Base-by-base conservation (phyloP, 139 green algal species). In the Pseudopediastrum boryanum region DNA sequence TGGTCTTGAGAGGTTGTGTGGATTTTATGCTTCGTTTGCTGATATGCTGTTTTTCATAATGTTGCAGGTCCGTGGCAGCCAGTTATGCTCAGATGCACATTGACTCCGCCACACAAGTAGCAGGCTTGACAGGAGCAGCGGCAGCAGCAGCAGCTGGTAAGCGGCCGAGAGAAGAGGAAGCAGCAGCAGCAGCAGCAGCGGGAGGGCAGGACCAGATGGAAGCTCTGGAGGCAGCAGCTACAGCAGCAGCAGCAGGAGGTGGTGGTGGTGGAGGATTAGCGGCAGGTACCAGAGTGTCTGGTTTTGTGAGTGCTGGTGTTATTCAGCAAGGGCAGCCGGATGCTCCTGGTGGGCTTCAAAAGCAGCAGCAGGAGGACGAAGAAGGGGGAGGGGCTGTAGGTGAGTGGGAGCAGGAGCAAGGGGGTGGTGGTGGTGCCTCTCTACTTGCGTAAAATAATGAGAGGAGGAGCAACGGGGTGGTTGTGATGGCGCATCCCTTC, bases 231-330 rank as follows among this genome's bases (percentile, higher is more conserved):
- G 88, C 85, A 44, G 61, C 86, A 50, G 84, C 75, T 0, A 75
- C 63, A 9, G 79, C 71, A 21, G 75, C 71, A n/a, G 62, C 64
- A n/a, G 54, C 78, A 9, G 75, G n/a, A n/a, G n/a, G n/a, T 68
- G 43, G 84, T 59, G 35, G 71, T 82, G 56, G 65, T 77, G 75
- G 62, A 50, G 46, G 64, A 61, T 21, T 44, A 33, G 66, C 71
- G 23, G 25, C 51, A 0, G 79, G 78, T n/a, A 89, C 89, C 0
- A 42, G 81, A 5, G 64, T 97, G 38, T 78, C 85, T 23, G 92
- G 93, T 58, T 98, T 98, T 86, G 93, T 97, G 66, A 90, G 78
- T 12, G 94, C 89, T 2, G 91, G 91, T 21, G 78, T 94, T 39
- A 93, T 95, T 63, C 87, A 93, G 83, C 80, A 92, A 75, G 86